Conservation (phyloP, 2,329 filamentous ascomycete genomes). For the Paramyrothecium roridum region DNA sequence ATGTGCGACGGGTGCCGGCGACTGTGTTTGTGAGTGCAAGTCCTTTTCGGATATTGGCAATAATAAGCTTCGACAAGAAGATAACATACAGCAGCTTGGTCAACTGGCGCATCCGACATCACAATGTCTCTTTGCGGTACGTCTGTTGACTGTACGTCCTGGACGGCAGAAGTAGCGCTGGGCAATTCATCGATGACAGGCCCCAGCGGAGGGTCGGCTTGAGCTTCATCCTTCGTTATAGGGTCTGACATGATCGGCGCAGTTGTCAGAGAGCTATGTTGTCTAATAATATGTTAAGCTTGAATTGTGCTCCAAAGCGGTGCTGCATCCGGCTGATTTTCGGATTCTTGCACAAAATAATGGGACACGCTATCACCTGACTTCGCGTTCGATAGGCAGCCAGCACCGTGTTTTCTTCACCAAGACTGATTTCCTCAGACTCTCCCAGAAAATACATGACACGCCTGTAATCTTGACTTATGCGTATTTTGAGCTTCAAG, state of each 20-base stretch:
- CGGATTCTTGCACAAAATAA: slow-evolving; percentile 7
- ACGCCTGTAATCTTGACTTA: background rate
- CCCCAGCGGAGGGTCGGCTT: slow-evolving; percentile 14
- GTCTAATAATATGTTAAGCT: background rate
- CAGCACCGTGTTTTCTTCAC: background rate
- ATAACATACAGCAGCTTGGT: slow-evolving; percentile 35
- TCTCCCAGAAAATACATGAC: background rate
- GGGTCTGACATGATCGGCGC: slow-evolving; percentile 25
- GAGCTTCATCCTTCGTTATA: slow-evolving; percentile 12
- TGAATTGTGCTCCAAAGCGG: background rate
- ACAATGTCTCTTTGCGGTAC: slow-evolving; percentile 32
- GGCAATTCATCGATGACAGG: slow-evolving; percentile 15
- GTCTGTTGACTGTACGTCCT: slow-evolving; percentile 9
- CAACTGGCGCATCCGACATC: slow-evolving; percentile 40
- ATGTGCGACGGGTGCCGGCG: slow-evolving; percentile 32
- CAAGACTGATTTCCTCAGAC: background rate
- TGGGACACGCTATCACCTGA: slow-evolving; percentile 30
- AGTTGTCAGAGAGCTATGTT: background rate
- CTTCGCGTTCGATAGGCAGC: slow-evolving; percentile 25
- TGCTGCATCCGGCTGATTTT: slow-evolving; percentile 15
- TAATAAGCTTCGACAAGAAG: background rate
- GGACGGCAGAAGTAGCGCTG: slow-evolving; percentile 5
- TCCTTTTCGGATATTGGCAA: slow-evolving; percentile 4
- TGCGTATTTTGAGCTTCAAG: background rate
- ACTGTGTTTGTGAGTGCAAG: slow-evolving; percentile 15